These are phyloP conservation scores for Gonium pectorale DNA, from an alignment of 139 green algal species.

Conservation along the genomic window DNA sequence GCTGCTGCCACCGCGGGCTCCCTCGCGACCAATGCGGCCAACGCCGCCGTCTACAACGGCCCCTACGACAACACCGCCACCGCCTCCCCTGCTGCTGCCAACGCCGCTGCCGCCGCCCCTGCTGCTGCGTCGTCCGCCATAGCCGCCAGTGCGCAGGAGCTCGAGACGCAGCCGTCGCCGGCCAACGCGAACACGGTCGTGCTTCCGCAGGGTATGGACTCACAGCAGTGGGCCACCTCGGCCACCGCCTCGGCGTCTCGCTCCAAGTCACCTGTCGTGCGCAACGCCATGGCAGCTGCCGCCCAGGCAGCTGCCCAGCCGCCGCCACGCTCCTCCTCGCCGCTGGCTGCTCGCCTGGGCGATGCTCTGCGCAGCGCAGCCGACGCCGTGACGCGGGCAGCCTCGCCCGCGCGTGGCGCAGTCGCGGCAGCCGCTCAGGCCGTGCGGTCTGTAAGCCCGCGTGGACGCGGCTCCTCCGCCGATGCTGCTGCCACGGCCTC, in stretches of 20 bases:
- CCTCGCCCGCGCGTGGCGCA: background rate
- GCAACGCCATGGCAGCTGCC: background rate
- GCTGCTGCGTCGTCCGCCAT: background rate
- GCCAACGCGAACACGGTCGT: background rate
- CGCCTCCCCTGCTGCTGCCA: background rate
- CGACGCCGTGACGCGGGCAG: background rate
- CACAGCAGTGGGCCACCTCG: background rate
- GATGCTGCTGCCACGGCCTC: background rate
- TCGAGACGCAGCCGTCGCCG: background rate
- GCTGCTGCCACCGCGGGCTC: background rate
- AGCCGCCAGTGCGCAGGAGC: no score
- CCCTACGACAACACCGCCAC: background rate
- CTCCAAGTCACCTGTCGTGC: background rate
- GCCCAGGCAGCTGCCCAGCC: background rate
- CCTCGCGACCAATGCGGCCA: background rate
- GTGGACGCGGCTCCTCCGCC: background rate
- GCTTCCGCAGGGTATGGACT: slow-evolving; percentile 27
- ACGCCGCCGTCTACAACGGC: background rate
- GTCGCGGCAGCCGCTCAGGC: no score
- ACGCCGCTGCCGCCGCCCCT: background rate
- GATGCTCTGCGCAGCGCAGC: background rate
- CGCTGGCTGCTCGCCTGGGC: background rate
- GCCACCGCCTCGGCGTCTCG: background rate
- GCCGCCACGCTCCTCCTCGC: background rate
- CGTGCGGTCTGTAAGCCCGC: no score